phyloP scores from a whole-genome alignment of 148 eudicot species.

The Silene latifolia region DNA sequence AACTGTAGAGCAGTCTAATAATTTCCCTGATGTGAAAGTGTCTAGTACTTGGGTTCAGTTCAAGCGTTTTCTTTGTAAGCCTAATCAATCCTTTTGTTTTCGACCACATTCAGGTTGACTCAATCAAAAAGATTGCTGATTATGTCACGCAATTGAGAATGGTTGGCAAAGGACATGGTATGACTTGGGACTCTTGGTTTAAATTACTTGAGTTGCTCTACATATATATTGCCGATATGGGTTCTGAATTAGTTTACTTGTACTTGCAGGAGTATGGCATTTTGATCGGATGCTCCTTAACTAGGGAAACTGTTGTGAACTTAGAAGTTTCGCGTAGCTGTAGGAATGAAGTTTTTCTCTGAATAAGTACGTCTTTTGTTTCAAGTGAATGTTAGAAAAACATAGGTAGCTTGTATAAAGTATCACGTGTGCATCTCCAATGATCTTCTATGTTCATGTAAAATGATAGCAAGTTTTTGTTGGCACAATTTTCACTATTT shows the following conservation, averaged over 20 bases:
- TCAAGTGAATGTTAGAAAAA: conserved; percentile 14
- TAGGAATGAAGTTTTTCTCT: conserved; percentile 14
- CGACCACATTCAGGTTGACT: conserved; percentile 51
- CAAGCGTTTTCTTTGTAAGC: background rate
- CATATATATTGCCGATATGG: background rate
- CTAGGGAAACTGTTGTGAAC: conserved; percentile 22
- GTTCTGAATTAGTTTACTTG: conserved; percentile 9
- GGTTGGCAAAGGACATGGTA: conserved; percentile 95
- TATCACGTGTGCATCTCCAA: background rate
- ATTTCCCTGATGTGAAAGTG: background rate
- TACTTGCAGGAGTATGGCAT: conserved; percentile 83
- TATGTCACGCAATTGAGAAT: conserved; percentile 70
- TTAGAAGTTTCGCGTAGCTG: background rate
- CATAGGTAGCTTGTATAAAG: conserved; percentile 26
- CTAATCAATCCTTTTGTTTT: conserved; percentile 8
- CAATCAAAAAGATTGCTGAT: conserved; percentile 81
- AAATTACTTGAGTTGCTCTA: background rate
- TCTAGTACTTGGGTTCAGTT: background rate
- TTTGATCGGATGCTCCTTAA: conserved; percentile 74
- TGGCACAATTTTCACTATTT: too few relatives aligned
- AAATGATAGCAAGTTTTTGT: conserved; percentile 3
- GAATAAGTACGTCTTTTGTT: conserved; percentile 16
- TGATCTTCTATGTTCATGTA: conserved; percentile 6
- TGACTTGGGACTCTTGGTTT: conserved; percentile 1
- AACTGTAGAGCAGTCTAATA: background rate